Conservation (phyloP, 306 rosid genomes). For the Cicer yamashitae region DNA sequence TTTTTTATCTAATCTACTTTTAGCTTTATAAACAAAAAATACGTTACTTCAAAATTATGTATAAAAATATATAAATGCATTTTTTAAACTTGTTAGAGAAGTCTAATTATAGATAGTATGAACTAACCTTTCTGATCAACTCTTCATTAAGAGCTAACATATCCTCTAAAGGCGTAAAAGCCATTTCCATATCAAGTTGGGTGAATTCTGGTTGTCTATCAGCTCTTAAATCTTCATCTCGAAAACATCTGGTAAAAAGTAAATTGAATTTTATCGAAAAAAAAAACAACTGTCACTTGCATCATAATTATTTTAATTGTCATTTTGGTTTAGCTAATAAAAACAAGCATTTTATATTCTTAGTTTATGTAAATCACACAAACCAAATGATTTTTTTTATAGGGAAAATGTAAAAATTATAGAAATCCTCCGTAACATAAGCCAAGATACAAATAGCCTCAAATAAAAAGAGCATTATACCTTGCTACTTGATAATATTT, state of each 20-base stretch:
- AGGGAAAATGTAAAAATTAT: background rate
- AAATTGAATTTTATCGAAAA: slow-evolving; percentile 14
- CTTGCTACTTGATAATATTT: slow-evolving; percentile 93
- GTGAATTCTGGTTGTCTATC: slow-evolving; percentile 98
- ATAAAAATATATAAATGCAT: background rate
- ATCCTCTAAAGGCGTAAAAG: slow-evolving; percentile 91
- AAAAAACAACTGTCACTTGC: background rate
- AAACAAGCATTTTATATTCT: background rate
- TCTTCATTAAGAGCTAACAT: slow-evolving; percentile 92
- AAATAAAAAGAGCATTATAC: slow-evolving; percentile 48
- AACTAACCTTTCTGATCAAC: slow-evolving; percentile 83
- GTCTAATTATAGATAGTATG: slow-evolving; percentile 20
- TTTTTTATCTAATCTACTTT: no score
- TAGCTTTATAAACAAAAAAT: no score
- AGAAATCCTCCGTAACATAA: slow-evolving; percentile 14
- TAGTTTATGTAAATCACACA: slow-evolving; percentile 1
- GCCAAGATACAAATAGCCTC: slow-evolving; percentile 14
- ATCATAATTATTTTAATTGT: slow-evolving; percentile 9
- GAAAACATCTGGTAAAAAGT: slow-evolving; percentile 72
- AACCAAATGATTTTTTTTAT: slow-evolving; percentile 20
- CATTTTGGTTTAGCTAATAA: slow-evolving; percentile 9
- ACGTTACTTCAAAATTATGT: background rate
- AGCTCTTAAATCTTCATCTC: slow-evolving; percentile 97
- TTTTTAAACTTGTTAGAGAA: slow-evolving; percentile 25
- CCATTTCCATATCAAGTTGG: slow-evolving; percentile 96